Evolutionary conservation across 139 green algal genomes (phyloP).

Genomic region (Micractinium conductrix): DNA sequence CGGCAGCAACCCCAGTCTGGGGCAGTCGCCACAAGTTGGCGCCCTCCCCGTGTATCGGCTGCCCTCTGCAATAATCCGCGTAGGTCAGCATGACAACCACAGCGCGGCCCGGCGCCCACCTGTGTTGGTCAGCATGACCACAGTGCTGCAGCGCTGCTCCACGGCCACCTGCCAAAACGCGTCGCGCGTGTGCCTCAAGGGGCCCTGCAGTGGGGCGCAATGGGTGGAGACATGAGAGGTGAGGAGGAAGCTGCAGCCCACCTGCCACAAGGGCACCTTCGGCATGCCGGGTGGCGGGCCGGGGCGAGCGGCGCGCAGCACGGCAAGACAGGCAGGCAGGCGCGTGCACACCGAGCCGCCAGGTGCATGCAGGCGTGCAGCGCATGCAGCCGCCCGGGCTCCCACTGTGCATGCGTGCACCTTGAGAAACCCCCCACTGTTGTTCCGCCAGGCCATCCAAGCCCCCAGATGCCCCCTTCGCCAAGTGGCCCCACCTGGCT

Average conservation of each 20-base stretch:
- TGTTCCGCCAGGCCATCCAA: too few species aligned
- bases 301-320: background rate
- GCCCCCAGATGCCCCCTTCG: too few species aligned
- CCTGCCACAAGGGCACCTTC: too few species aligned
- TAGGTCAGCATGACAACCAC: slow-evolving; percentile 72
- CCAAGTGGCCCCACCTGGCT: slow-evolving; percentile 37
- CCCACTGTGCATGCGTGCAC: too few species aligned
- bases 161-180: slow-evolving; percentile 76
- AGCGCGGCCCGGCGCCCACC: background rate
- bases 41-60: too few species aligned
- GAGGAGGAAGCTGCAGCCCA: too few species aligned
- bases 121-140: slow-evolving; percentile 71
- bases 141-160: slow-evolving; percentile 42
- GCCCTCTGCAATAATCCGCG: too few species aligned
- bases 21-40: too few species aligned
- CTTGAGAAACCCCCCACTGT: too few species aligned
- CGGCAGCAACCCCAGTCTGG: too few species aligned
- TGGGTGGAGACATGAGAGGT: slow-evolving; percentile 19
- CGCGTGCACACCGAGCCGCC: too few species aligned
- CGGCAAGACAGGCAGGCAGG: too few species aligned
- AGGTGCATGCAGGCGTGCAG: background rate
- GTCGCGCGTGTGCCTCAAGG: slow-evolving; percentile 53
- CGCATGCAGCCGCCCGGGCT: background rate
- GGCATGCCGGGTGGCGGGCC: slow-evolving; percentile 28
- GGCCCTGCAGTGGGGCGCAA: slow-evolving; percentile 53